Base-by-base conservation (phyloP, 257 asterid genomes). In the Vinca minor region DNA sequence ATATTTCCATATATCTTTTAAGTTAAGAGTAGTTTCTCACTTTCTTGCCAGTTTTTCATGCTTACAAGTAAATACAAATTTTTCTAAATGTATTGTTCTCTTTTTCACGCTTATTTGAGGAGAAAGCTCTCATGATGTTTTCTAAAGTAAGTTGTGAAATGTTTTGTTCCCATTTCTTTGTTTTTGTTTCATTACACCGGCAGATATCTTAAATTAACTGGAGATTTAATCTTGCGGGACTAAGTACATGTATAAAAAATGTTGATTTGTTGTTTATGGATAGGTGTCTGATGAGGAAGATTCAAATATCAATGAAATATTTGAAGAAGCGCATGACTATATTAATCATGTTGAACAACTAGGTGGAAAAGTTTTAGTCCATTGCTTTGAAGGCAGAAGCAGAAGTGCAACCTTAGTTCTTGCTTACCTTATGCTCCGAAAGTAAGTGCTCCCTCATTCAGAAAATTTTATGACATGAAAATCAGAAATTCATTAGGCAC, bases 321-420 rank as follows among this genome's bases (percentile, higher is more conserved):
- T 93, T 74, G 81, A 81, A 69, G 97, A 89, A 78, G 98, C 96
- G 6, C 96, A 89, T 67, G 94, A 83, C 71, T 93, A 87, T 68
- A 84, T 89, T 14, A 72, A 83, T 73, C 88, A 74, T 45, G 96
- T 93, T 46, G 97, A 87, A 70, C 71, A 85, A 73, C 62, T 47
- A 20, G 87, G 88, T 11, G 97, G 98, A 58, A 89, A 89, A 74
- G 95, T 89, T 76, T 79, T 93, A 74, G 97, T 93, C 73, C 98
- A 93, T 64, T 93, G 98, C 86, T 89, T 93, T 67, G 97, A 93
- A 79, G 97, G 98, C 79, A 87, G 81, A 82, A 93, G 98, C 71
- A 82, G 98, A 76, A 93, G 97, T 59, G 95, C 98, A 18, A 89
- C 98, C 34, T 74, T 93, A 21, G 85, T 93, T 66, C 89, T 93